Base-by-base conservation (phyloP, 306 rosid genomes). In the Parietaria judaica region DNA sequence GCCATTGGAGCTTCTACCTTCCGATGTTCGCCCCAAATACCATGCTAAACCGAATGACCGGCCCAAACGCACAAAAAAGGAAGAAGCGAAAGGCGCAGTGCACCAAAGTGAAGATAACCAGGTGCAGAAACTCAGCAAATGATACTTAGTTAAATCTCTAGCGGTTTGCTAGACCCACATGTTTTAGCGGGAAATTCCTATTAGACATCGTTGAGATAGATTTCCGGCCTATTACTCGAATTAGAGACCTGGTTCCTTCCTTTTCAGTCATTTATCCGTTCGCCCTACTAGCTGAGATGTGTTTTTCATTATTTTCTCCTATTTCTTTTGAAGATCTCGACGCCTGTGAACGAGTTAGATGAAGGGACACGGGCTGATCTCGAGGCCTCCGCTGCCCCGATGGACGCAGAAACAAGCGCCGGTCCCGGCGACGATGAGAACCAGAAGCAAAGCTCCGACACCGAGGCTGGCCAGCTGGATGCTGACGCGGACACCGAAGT, bases 71-170 rank as follows among this genome's bases (percentile, higher is more conserved):
- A 77, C 86, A 63, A 92, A 77, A 61, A 92, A 86, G 83, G 96
- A 88, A 68, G 96, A 92, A 64, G 43, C 83, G 14, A 92, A 82
- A 78, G 82, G 81, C 69, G 51, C 72, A 41, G 75, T 72, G 4
- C 89, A 73, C 71, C 96, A 83, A 63, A 75, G 52, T 62, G 98
- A 82, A 72, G 98, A 78, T 81, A 85, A 80, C 83, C 98, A 88
- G 96, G 96, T 85, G 71, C 65, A 61, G 44, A 69, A 52, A 51
- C 59, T 60, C 63, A 38, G 9, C 5, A 65, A 35, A 45, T 39
- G 50, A 74, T n/a, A n/a, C n/a, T 80, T 66, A 43, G 58, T 37
- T 17, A 37, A 14, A 36, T 58, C 51, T 61, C 58, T 5, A 55
- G 8, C 31, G 54, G 8, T 50, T 46, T 52, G 53, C 6, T 4